These are phyloP conservation scores for Cnidoscolus chayamansa DNA, from an alignment of 441 rosid genomes.

Conservation along the genomic window DNA sequence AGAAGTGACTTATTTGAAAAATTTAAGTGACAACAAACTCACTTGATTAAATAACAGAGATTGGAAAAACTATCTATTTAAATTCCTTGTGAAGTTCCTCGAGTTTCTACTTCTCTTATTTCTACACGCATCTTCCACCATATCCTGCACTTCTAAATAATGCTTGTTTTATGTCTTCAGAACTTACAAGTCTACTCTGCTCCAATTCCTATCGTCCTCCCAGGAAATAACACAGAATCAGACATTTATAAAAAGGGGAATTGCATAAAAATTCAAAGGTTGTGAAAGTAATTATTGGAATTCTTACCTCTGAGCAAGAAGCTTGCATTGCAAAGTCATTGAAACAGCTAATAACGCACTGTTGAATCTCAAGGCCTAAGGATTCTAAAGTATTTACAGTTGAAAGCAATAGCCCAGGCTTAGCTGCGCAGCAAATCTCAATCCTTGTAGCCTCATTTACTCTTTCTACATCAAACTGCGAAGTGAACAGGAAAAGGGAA, in stretches of 20 bases:
- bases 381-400: slow-evolving; percentile 69
- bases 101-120: not conserved
- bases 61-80: slow-evolving; percentile 7
- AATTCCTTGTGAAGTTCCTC: slow-evolving; percentile 17
- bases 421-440: slow-evolving; percentile 64
- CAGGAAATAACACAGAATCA: not conserved
- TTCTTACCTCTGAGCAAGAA: slow-evolving; percentile 73
- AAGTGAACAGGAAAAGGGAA: not conserved
- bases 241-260: not conserved
- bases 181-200: slow-evolving; percentile 44
- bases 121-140: slow-evolving; percentile 75
- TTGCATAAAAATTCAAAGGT: not conserved
- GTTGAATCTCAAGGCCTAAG: slow-evolving; percentile 81
- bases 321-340: slow-evolving; percentile 87
- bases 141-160: slow-evolving; percentile 80
- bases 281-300: not conserved
- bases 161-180: slow-evolving; percentile 77
- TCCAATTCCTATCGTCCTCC: slow-evolving; percentile 30
- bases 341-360: slow-evolving; percentile 84
- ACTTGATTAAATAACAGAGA: slow-evolving; percentile 21
- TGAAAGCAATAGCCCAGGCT: slow-evolving; percentile 72
- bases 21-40: slow-evolving; percentile 21
- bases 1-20: slow-evolving; percentile 23
- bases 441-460: slow-evolving; percentile 52
- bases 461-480: slow-evolving; percentile 69